Percentiles rank a stretch among this genome's conserved stretches.
These are phyloP conservation scores for Salix dunnii DNA, from an alignment of 345 rosid species.

Conservation along the genomic window DNA sequence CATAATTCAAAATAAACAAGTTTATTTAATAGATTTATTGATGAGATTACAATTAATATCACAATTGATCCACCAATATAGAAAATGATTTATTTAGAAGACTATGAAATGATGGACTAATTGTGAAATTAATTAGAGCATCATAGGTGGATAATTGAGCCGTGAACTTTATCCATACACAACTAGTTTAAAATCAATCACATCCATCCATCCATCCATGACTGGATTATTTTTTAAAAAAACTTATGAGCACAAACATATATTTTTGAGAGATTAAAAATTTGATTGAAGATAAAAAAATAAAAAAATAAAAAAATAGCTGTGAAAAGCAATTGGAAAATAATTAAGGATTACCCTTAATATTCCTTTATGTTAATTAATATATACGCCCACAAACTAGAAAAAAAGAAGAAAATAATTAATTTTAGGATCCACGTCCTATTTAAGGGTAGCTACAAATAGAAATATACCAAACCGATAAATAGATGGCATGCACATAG, in stretches of 20 bases:
- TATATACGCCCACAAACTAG: neutral
- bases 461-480: neutral
- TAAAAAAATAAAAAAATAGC: fast-evolving
- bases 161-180: neutral
- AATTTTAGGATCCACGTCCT: neutral
- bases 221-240: neutral
- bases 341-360: neutral
- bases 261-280: neutral
- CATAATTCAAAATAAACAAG: no score
- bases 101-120: no score
- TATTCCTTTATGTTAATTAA: no score
- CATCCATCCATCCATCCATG: neutral
- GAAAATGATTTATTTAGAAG: no score
- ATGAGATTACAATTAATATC: no score
- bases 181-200: neutral
- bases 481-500: neutral
- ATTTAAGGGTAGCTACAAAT: neutral
- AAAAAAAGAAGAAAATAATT: no score
- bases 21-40: no score
- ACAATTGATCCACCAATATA: no score
- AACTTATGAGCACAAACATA: neutral
- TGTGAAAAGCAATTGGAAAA: neutral
- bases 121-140: neutral
- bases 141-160: no score
- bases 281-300: neutral